Percentiles rank a stretch among this genome's conserved stretches.
Evolutionary conservation across 148 eudicot genomes (phyloP).

Genomic region (Oxyria digyna): DNA sequence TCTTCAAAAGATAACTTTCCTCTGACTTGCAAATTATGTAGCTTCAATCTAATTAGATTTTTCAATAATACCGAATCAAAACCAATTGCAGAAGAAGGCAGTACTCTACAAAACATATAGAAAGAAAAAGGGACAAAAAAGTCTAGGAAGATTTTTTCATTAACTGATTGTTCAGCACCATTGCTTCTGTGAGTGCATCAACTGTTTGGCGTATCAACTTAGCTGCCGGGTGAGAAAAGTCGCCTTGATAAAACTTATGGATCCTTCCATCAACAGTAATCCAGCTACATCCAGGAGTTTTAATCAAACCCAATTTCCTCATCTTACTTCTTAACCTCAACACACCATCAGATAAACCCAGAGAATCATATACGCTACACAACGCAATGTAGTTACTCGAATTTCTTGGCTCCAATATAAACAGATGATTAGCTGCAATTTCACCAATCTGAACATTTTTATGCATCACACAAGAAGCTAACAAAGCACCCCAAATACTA

Average conservation of each 20-base stretch:
- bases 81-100: neutral
- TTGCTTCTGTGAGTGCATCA: slow-evolving; percentile 1
- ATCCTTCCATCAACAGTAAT: slow-evolving; percentile 9
- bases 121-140: neutral
- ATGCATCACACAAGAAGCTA: slow-evolving; percentile 17
- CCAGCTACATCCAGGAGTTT: slow-evolving; percentile 21
- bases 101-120: neutral
- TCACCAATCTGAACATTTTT: slow-evolving; percentile 18
- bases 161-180: neutral
- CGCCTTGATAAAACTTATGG: slow-evolving; percentile 17
- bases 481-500: slow-evolving; percentile 24
- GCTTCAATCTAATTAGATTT: neutral
- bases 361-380: slow-evolving; percentile 20
- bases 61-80: neutral
- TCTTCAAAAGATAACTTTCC: neutral
- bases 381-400: slow-evolving; percentile 21
- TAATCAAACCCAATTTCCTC: slow-evolving; percentile 13
- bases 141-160: neutral
- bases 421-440: slow-evolving; percentile 19
- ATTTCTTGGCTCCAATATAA: slow-evolving; percentile 20
- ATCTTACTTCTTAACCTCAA: slow-evolving; percentile 13
- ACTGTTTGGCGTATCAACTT: slow-evolving; percentile 11
- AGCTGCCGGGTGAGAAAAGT: slow-evolving; percentile 5
- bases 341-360: slow-evolving; percentile 13
- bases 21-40: neutral